Percentiles rank a stretch among this genome's conserved stretches.
These are phyloP conservation scores for Postia placenta DNA, from an alignment of 768 basidiomycete species.

Conservation along the genomic window DNA sequence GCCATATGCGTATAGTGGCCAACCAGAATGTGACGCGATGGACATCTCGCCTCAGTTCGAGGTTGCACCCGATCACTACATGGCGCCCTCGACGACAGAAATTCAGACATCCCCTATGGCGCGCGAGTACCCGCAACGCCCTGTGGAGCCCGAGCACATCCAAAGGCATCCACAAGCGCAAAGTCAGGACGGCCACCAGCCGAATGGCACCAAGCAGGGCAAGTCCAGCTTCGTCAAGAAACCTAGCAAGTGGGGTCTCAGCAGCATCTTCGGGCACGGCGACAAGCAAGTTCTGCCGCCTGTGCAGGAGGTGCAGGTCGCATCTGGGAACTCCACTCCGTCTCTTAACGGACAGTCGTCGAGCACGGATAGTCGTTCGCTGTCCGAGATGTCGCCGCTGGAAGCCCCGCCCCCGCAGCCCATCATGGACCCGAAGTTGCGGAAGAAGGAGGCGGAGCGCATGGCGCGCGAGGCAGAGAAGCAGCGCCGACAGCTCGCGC, in stretches of 20 bases:
- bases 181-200: slow-evolving; percentile 31
- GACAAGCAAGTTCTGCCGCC: slow-evolving; percentile 67
- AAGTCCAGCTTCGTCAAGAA: slow-evolving; percentile 71
- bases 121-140: slow-evolving; percentile 43
- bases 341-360: slow-evolving; percentile 75
- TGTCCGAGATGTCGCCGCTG: slow-evolving; percentile 47
- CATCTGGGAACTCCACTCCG: slow-evolving; percentile 46
- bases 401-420: slow-evolving; percentile 27
- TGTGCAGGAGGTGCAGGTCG: slow-evolving; percentile 62
- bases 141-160: slow-evolving; percentile 32
- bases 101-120: slow-evolving; percentile 45
- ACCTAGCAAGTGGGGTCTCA: slow-evolving; percentile 56
- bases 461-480: slow-evolving; percentile 77
- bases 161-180: slow-evolving; percentile 17
- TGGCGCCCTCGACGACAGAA: slow-evolving; percentile 34
- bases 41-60: slow-evolving; percentile 51
- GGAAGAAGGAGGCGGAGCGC: slow-evolving; percentile 78
- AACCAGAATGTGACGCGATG: slow-evolving; percentile 49
- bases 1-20: slow-evolving; percentile 9
- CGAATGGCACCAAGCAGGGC: slow-evolving; percentile 46
- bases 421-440: slow-evolving; percentile 59
- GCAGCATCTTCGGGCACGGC: slow-evolving; percentile 59
- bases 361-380: slow-evolving; percentile 65
- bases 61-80: slow-evolving; percentile 33
- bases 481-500: slow-evolving; percentile 70